phyloP scores from a whole-genome alignment of 140 eudicot species.

The Ambrosia hybrid region DNA sequence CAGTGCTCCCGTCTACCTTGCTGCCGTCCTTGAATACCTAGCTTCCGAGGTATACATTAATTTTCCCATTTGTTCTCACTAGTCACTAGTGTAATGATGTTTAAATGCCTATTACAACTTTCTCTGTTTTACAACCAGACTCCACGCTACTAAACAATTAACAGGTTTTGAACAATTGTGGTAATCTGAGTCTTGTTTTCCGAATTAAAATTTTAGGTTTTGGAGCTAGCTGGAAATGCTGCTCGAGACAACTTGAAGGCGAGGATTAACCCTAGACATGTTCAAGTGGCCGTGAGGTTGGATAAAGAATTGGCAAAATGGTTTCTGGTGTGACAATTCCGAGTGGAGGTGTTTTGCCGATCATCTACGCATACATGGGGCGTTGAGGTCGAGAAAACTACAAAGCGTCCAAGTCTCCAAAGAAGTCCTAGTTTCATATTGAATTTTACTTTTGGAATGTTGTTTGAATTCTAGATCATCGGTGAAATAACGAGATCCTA shows the following conservation, averaged over 20 bases:
- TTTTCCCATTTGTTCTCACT: background rate
- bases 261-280: background rate
- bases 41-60: background rate
- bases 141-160: too few species aligned
- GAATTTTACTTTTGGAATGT: too few species aligned
- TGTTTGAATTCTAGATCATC: too few species aligned
- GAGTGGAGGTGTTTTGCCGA: constrained; percentile 1
- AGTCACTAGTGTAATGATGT: too few species aligned
- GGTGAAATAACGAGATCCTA: too few species aligned
- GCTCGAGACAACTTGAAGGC: background rate
- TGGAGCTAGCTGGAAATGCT: constrained; percentile 7
- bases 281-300: constrained; percentile 4
- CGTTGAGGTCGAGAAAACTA: background rate
- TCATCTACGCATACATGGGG: background rate
- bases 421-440: background rate
- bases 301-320: background rate
- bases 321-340: background rate
- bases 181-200: background rate
- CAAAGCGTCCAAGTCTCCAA: background rate
- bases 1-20: background rate
- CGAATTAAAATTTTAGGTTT: background rate
- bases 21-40: background rate
- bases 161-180: background rate
- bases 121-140: too few species aligned
- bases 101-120: too few species aligned